Base-by-base conservation (phyloP, 2,329 filamentous ascomycete species). In the Sclerotinia sclerotiorum region DNA sequence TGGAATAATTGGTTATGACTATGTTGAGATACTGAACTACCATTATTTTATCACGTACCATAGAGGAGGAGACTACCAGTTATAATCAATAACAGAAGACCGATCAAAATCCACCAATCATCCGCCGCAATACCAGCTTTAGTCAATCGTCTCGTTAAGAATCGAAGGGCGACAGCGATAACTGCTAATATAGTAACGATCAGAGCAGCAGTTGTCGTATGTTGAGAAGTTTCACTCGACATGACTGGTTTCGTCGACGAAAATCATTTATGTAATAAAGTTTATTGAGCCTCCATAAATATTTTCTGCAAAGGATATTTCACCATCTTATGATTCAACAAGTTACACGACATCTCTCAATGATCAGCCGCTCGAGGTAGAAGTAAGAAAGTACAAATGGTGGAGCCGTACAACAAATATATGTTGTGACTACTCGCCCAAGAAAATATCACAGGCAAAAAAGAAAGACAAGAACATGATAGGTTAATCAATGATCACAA, bases 61-160 rank as follows among this genome's bases (percentile, higher is more conserved):
- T 67, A 67, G 17, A 67, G 46, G n/a, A 67, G 56, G 27, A 67
- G 46, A 32, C 44, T 51, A 32, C 55, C 55, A 15, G 19, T 32
- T n/a, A 52, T 7, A 11, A 67, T 42, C 35, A 61, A 24, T 19
- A 61, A 32, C 19, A 62, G 1, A 1, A 67, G 19, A 5, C 63
- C 69, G 29, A 46, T 29, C 11, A 70, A 35, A 21, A 69, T 65
- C 64, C 63, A 70, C 69, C 69, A 70, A 49, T 70, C 69, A 57
- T 70, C 69, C 2, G 58, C 29, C 27, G 32, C 69, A 62, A 65
- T 48, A 2, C 68, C 68, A 15, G 58, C 64, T 51, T 66, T 67
- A 6, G 64, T 60, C 7, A 68, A 39, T 24, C 42, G 54, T 15
- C 68, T 54, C 4, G 68, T 64, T 15, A 64, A 32, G n/a, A 70